Conservation (phyloP, 805 yeast species). For the Cyberlindnera euphorbiiphila region DNA sequence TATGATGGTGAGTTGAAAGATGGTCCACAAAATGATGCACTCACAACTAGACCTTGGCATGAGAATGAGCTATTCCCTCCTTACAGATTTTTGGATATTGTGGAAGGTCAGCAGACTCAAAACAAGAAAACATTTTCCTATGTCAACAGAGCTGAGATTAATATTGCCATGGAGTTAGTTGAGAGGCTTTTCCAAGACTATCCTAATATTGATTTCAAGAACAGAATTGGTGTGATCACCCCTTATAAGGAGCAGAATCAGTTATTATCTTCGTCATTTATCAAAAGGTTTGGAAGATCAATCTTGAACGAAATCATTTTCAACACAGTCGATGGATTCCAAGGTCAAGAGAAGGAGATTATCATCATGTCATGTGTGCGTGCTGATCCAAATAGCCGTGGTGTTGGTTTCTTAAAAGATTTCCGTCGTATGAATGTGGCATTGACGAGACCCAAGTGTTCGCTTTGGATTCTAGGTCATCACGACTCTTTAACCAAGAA, state of each 20-base stretch:
- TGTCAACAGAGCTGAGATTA: conserved; percentile 68
- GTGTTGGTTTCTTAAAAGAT: conserved; percentile 88
- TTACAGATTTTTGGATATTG: conserved; percentile 71
- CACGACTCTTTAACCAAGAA: conserved; percentile 60
- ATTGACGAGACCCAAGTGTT: conserved; percentile 85
- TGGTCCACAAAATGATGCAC: conserved; percentile 66
- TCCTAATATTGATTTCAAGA: conserved; percentile 51
- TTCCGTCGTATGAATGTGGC: conserved; percentile 97
- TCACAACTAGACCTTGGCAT: conserved; percentile 78
- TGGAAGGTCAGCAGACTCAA: conserved; percentile 60
- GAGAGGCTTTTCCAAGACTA: conserved; percentile 45
- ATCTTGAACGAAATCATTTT: conserved; percentile 73
- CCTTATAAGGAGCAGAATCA: conserved; percentile 90
- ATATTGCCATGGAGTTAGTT: conserved; percentile 65
- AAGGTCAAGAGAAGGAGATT: conserved; percentile 95
- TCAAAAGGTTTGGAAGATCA: conserved; percentile 53
- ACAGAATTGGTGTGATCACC: conserved; percentile 84
- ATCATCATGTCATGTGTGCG: conserved; percentile 94
- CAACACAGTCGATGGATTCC: conserved; percentile 96
- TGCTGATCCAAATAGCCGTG: conserved; percentile 54
- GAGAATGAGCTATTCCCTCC: conserved; percentile 53
- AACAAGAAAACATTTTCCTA: conserved; percentile 65
- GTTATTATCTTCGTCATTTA: conserved; percentile 53
- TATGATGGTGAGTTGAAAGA: conserved; percentile 69
- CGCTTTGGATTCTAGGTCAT: conserved; percentile 91